A percentile compares a stretch with the other conserved stretches of the same genome.
Conservation (phyloP, 2,329 filamentous ascomycete species). For the Fusarium annulatum region DNA sequence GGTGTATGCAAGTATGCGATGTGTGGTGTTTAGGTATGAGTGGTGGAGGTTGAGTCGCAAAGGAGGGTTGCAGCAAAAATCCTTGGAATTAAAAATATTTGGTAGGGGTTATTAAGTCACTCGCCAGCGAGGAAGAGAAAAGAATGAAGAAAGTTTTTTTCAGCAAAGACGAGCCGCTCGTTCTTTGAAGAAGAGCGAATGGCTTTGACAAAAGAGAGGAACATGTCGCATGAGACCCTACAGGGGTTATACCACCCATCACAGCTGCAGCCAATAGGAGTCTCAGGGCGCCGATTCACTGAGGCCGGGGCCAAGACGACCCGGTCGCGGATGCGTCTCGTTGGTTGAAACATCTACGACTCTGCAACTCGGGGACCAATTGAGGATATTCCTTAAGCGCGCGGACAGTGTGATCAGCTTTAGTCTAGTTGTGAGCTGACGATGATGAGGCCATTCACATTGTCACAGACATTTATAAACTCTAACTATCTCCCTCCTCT, state of each 20-base stretch:
- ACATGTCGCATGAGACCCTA: not conserved
- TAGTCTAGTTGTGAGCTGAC: conserved; percentile 16
- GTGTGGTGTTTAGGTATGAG: not conserved
- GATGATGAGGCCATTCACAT: not conserved
- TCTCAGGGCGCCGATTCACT: not conserved
- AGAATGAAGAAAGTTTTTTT: conserved; percentile 4
- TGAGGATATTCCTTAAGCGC: conserved; percentile 25
- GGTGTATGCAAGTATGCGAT: not conserved
- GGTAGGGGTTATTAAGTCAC: conserved; percentile 17
- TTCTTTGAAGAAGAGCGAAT: conserved; percentile 14
- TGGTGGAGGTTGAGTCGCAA: not conserved
- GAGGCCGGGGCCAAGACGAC: conserved; percentile 23
- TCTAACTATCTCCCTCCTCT: not conserved
- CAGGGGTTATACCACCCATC: conserved; percentile 35
- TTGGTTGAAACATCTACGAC: conserved; percentile 25
- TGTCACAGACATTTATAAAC: not conserved
- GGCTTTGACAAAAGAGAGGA: conserved; percentile 27
- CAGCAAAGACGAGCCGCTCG: not conserved
- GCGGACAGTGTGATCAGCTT: conserved; percentile 1
- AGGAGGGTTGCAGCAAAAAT: not conserved
- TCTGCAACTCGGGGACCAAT: conserved; percentile 19
- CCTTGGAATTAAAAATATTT: not conserved
- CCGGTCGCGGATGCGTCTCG: conserved; percentile 41
- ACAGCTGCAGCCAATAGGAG: conserved; percentile 16
- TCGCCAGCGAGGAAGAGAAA: conserved; percentile 44